These are phyloP conservation scores for Ganoderma meredithae DNA, from an alignment of 1,284 basidiomycete species.

Conservation along the genomic window DNA sequence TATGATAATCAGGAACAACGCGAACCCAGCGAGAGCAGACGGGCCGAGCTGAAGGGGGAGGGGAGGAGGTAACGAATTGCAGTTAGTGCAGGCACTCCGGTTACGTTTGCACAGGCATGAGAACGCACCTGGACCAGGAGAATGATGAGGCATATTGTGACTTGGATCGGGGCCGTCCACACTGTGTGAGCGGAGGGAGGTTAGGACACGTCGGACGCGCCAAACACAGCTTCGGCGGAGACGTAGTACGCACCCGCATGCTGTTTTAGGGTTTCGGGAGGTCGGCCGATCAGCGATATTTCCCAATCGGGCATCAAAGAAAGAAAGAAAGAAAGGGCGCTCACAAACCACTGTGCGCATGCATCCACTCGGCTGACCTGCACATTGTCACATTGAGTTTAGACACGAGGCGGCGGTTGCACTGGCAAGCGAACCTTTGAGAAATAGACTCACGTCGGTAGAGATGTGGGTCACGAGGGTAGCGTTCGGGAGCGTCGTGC, in stretches of 20 bases:
- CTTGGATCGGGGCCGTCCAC: slow-evolving; percentile 79
- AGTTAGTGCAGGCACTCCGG: background rate
- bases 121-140: slow-evolving; percentile 60
- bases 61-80: background rate
- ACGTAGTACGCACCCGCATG: slow-evolving; percentile 49
- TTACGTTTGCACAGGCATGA: background rate
- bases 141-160: slow-evolving; percentile 65
- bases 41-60: slow-evolving; percentile 66
- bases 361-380: slow-evolving; percentile 64
- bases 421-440: background rate
- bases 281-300: slow-evolving; percentile 7
- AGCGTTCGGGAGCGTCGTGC: slow-evolving; percentile 69
- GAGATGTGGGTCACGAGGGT: slow-evolving; percentile 80
- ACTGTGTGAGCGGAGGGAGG: slow-evolving; percentile 40
- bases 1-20: slow-evolving; percentile 71
- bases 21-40: slow-evolving; percentile 81
- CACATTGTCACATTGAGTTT: background rate
- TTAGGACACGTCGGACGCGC: background rate
- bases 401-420: background rate
- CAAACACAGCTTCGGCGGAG: background rate
- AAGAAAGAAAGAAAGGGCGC: slow-evolving; percentile 38
- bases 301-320: slow-evolving; percentile 9
- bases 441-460: slow-evolving; percentile 59
- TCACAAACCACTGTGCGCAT: slow-evolving; percentile 74
- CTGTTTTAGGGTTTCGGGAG: slow-evolving; percentile 34